These are phyloP conservation scores for Athelia psychrophila DNA, from an alignment of 1,284 basidiomycete species.

Conservation along the genomic window DNA sequence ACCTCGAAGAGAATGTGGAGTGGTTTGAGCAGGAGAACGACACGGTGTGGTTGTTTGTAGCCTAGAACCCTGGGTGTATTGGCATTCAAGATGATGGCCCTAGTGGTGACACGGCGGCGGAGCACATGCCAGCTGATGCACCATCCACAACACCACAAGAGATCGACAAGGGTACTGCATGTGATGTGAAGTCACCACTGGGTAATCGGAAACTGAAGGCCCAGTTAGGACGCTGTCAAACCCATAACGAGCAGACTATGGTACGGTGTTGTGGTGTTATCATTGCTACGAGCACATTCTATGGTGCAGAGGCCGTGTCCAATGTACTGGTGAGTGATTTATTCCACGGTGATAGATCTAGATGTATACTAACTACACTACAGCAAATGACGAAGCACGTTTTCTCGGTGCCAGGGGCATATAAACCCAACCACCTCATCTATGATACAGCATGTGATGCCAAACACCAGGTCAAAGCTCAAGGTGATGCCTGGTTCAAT, in stretches of 20 bases:
- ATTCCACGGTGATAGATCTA: neutral
- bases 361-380: neutral
- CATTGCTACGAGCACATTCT: conserved; percentile 25
- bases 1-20: conserved; percentile 3
- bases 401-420: neutral
- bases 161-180: conserved; percentile 5
- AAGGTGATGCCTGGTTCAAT: conserved; percentile 15
- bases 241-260: conserved; percentile 32
- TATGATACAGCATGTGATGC: conserved; percentile 36
- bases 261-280: conserved; percentile 30
- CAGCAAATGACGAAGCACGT: neutral
- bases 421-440: conserved; percentile 25
- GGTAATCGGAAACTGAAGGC: conserved; percentile 22
- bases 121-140: too few relatives aligned
- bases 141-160: too few relatives aligned
- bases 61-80: too few relatives aligned
- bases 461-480: conserved; percentile 13
- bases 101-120: too few relatives aligned
- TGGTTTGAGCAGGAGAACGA: too few relatives aligned
- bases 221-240: conserved; percentile 22
- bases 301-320: conserved; percentile 25
- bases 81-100: too few relatives aligned
- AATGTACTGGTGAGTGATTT: conserved; percentile 18
- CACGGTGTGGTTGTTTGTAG: too few relatives aligned
- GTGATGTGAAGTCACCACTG: conserved; percentile 17